These are phyloP conservation scores for Litsea cubeba DNA, from an alignment of 164 flowering plant genomes.

Conservation along the genomic window DNA sequence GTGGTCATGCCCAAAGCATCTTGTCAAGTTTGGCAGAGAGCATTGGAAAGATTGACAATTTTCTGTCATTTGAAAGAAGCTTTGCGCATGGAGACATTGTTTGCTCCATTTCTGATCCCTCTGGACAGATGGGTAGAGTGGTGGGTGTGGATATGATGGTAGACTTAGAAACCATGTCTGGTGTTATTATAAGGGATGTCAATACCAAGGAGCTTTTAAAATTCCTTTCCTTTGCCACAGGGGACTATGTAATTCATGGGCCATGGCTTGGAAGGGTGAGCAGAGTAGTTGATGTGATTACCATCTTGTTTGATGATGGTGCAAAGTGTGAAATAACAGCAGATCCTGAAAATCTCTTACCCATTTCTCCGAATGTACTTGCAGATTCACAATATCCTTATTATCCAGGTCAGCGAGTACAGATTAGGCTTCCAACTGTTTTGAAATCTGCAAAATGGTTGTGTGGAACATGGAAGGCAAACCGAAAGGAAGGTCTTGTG, in stretches of 20 bases:
- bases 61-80: slow-evolving; percentile 75
- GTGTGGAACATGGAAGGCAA: slow-evolving; percentile 58
- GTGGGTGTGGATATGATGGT: slow-evolving; percentile 57
- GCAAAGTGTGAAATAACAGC: slow-evolving; percentile 49
- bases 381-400: slow-evolving; percentile 73
- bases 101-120: slow-evolving; percentile 50
- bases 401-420: slow-evolving; percentile 87
- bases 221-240: slow-evolving; percentile 53
- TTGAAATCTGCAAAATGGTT: slow-evolving; percentile 56
- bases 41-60: slow-evolving; percentile 86
- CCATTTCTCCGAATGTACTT: slow-evolving; percentile 45
- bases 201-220: slow-evolving; percentile 52
- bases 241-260: slow-evolving; percentile 73
- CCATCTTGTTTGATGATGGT: slow-evolving; percentile 78
- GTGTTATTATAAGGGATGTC: slow-evolving; percentile 42
- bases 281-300: slow-evolving; percentile 55
- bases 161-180: slow-evolving; percentile 62
- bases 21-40: slow-evolving; percentile 79
- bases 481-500: slow-evolving; percentile 59
- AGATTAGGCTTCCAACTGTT: slow-evolving; percentile 25
- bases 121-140: slow-evolving; percentile 79
- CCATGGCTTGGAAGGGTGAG: slow-evolving; percentile 84
- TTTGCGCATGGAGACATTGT: slow-evolving; percentile 74
- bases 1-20: slow-evolving; percentile 65
- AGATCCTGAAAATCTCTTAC: slow-evolving; percentile 46